Evolutionary conservation across 1,139 yeast species (phyloP).

Genomic region (Scheffersomyces quercinus): DNA sequence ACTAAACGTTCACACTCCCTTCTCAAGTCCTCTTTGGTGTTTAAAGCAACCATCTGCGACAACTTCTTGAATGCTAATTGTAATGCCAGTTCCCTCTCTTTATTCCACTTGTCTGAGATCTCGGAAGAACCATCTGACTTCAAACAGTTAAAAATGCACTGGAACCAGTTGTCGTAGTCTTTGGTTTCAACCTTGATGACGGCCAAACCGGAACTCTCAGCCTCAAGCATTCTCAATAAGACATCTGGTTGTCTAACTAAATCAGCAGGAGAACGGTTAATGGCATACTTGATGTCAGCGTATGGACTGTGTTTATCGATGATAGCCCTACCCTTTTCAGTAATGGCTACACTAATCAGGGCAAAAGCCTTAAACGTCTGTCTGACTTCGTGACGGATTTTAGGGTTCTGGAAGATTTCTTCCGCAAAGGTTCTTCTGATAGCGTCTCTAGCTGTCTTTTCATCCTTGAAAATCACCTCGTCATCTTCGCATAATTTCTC

Average conservation of each 20-base stretch:
- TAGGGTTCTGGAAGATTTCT: constrained; percentile 80
- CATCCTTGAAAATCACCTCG: constrained; percentile 57
- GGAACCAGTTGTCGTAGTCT: constrained; percentile 46
- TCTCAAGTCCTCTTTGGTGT: constrained; percentile 81
- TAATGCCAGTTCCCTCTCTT: constrained; percentile 67
- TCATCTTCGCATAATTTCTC: constrained; percentile 55
- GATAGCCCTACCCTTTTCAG: constrained; percentile 83
- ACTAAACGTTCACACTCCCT: constrained; percentile 74
- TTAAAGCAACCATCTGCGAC: constrained; percentile 66
- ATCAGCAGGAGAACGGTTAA: constrained; percentile 74
- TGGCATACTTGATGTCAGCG: constrained; percentile 89
- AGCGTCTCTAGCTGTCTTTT: constrained; percentile 68
- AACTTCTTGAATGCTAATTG: constrained; percentile 68
- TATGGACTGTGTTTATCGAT: constrained; percentile 82
- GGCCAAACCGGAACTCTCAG: constrained; percentile 67
- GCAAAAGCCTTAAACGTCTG: constrained; percentile 67
- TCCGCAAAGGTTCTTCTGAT: constrained; percentile 76
- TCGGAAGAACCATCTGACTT: constrained; percentile 86
- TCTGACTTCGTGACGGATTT: constrained; percentile 75
- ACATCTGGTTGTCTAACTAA: constrained; percentile 75
- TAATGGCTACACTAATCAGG: constrained; percentile 69
- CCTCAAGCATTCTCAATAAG: constrained; percentile 86
- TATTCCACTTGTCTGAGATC: constrained; percentile 79
- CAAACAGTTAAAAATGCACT: constrained; percentile 55
- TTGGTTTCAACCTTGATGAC: constrained; percentile 48